Evolutionary conservation across 371 early-diverging fungal species (phyloP).

Genomic region (Mortierella sp.): DNA sequence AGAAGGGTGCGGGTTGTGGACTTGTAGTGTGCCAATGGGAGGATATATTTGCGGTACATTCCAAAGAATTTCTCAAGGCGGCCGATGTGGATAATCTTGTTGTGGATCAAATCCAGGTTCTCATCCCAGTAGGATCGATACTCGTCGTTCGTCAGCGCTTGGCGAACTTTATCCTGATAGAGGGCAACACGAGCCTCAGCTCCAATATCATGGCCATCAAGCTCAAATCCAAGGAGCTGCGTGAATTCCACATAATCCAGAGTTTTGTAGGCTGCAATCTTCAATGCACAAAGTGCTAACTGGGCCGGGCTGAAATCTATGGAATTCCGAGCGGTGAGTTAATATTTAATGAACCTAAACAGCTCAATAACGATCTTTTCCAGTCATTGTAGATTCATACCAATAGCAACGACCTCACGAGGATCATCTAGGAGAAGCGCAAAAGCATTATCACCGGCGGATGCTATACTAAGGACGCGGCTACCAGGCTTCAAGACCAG

Average conservation of each 20-base stretch:
- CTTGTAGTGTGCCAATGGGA: conserved; percentile 41
- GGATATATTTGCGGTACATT: conserved; percentile 47
- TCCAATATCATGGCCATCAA: conserved; percentile 43
- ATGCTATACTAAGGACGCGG: conserved; percentile 55
- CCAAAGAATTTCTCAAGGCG: conserved; percentile 54
- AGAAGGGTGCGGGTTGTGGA: conserved; percentile 36
- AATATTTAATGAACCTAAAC: background rate
- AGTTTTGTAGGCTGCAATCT: conserved; percentile 56
- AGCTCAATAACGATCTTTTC: background rate
- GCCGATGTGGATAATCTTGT: conserved; percentile 55
- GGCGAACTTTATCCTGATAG: conserved; percentile 49
- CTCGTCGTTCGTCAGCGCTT: conserved; percentile 33
- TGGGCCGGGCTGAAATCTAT: conserved; percentile 55
- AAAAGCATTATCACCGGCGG: conserved; percentile 55
- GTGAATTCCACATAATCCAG: conserved; percentile 45
- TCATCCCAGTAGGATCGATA: conserved; percentile 52
- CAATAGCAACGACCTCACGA: conserved; percentile 55
- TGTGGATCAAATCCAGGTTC: conserved; percentile 46
- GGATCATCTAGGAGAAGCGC: conserved; percentile 48
- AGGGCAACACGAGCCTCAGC: conserved; percentile 50
- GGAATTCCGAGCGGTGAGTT: background rate
- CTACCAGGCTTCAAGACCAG: conserved; percentile 51
- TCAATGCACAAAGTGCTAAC: conserved; percentile 48
- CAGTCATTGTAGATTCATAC: conserved; percentile 10
- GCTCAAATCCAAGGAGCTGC: conserved; percentile 52